Conservation (phyloP, 768 basidiomycete genomes). For the Roridomyces roridus region DNA sequence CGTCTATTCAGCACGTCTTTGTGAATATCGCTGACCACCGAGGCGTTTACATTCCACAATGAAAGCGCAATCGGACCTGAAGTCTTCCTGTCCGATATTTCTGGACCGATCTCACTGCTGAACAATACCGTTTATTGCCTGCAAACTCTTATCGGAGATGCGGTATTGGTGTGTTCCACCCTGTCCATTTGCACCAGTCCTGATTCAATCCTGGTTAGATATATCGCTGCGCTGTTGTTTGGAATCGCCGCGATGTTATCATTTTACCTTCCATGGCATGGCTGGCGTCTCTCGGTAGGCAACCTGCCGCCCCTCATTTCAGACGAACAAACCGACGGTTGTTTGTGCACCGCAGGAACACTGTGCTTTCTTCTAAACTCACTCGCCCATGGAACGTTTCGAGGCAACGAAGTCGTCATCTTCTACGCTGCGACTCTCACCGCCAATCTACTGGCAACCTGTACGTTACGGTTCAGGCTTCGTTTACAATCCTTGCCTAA, state of each 20-base stretch:
- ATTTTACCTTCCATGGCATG: background rate
- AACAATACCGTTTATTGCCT: background rate
- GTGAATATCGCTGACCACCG: background rate
- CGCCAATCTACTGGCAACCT: background rate
- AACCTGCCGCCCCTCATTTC: background rate
- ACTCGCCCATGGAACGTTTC: background rate
- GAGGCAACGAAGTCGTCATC: background rate
- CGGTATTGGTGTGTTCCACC: background rate
- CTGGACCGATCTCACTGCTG: background rate
- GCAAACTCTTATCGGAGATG: background rate
- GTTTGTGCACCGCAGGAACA: background rate
- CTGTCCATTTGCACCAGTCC: background rate
- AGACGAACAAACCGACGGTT: background rate
- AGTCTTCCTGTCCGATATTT: background rate
- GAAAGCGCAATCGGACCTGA: background rate
- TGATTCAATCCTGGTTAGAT: background rate
- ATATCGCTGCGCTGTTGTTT: conserved; percentile 5
- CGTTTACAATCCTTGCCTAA: background rate
- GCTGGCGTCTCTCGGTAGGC: background rate
- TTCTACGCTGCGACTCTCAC: background rate
- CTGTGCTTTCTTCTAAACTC: background rate
- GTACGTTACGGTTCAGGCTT: background rate
- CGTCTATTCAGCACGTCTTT: background rate
- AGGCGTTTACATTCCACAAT: background rate
- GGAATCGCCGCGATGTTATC: conserved; percentile 1